Evolutionary conservation across 2,329 filamentous ascomycete species (phyloP).

Genomic region (Fusarium domesticum): DNA sequence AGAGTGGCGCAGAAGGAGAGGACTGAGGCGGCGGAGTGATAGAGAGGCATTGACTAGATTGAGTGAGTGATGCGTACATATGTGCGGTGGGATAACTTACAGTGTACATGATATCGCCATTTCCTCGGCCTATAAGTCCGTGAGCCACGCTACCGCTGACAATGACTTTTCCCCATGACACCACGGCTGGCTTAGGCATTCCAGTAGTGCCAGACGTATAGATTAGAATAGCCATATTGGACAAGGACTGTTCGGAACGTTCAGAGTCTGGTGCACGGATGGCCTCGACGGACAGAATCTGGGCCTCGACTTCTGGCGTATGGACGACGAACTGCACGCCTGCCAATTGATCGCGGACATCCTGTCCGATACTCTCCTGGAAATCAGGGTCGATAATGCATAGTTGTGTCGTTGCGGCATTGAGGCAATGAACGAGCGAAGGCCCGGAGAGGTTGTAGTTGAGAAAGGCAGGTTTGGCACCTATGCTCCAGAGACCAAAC

Average conservation of each 20-base stretch:
- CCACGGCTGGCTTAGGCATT: slow-evolving; percentile 74
- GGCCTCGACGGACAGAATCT: slow-evolving; percentile 50
- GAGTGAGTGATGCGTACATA: background rate
- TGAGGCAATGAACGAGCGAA: slow-evolving; percentile 71
- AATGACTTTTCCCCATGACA: slow-evolving; percentile 67
- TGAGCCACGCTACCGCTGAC: slow-evolving; percentile 39
- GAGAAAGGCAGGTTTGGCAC: slow-evolving; percentile 79
- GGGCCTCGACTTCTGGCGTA: slow-evolving; percentile 53
- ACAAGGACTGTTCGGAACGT: slow-evolving; percentile 47
- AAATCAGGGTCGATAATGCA: slow-evolving; percentile 66
- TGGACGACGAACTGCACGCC: slow-evolving; percentile 61
- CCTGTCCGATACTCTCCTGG: slow-evolving; percentile 53
- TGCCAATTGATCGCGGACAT: slow-evolving; percentile 50
- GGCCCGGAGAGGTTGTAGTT: slow-evolving; percentile 79
- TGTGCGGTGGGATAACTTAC: slow-evolving; percentile 40
- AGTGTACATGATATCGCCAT: slow-evolving; percentile 71
- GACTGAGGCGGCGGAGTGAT: slow-evolving; percentile 75
- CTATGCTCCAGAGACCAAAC: slow-evolving; percentile 78
- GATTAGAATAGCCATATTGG: slow-evolving; percentile 69
- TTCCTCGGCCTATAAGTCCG: slow-evolving; percentile 54
- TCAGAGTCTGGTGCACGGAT: slow-evolving; percentile 57
- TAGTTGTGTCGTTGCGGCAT: slow-evolving; percentile 62
- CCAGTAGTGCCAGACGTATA: slow-evolving; percentile 86
- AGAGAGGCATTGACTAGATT: slow-evolving; percentile 76
- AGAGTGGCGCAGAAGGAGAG: slow-evolving; percentile 65